A percentile compares a stretch with the other conserved stretches of the same genome.
Evolutionary conservation across 2,329 filamentous ascomycete species (phyloP).

Genomic region (Cordyceps pruinosa): DNA sequence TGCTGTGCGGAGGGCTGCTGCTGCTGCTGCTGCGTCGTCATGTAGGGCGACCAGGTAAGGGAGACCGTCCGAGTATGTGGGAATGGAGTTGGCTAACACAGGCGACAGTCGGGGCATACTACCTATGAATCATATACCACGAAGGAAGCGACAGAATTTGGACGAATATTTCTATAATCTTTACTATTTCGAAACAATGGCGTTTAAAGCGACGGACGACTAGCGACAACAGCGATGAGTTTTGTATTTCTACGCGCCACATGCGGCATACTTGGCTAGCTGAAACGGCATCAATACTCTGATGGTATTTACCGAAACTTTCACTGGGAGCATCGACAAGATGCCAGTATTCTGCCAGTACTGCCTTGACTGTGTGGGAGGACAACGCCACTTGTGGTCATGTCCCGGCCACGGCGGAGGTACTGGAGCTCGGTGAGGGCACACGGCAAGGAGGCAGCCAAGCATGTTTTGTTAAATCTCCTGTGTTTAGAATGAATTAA

Average conservation of each 20-base stretch:
- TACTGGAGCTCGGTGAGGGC: not conserved
- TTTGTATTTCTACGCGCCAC: not conserved
- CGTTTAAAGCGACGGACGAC: not conserved
- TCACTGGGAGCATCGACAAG: not conserved
- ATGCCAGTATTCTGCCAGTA: not conserved
- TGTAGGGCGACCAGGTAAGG: slow-evolving; percentile 6
- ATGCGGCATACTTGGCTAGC: not conserved
- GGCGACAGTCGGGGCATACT: not conserved
- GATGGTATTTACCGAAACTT: not conserved
- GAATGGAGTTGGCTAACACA: not conserved
- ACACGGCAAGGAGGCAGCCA: not conserved
- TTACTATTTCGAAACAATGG: not conserved
- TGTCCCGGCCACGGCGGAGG: slow-evolving; percentile 3
- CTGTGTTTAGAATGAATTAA: not conserved
- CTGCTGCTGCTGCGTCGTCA: slow-evolving; percentile 3
- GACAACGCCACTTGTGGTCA: not conserved
- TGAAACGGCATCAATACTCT: not conserved
- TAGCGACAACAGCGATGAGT: not conserved
- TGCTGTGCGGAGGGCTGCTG: slow-evolving; percentile 19
- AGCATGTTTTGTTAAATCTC: not conserved
- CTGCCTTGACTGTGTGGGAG: no score
- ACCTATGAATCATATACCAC: not conserved
- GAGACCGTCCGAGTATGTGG: not conserved
- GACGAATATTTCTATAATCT: not conserved
- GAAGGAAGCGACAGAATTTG: not conserved